Percentiles rank a stretch among this genome's conserved stretches.
Evolutionary conservation across 106 monocot genomes (phyloP).

Genomic region (Iris macrosiphon): DNA sequence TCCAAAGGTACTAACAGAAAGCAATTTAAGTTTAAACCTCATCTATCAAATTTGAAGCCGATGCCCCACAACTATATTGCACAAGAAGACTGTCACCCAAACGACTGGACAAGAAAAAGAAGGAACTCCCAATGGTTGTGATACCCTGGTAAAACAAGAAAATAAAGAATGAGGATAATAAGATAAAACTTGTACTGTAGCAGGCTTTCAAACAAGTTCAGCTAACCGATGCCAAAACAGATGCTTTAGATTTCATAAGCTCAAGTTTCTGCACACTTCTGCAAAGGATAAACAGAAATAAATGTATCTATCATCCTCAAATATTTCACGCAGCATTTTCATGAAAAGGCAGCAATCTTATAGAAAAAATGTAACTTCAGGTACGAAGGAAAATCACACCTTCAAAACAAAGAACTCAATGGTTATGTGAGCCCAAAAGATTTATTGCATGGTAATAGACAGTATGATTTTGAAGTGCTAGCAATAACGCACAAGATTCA

Average conservation of each 20-base stretch:
- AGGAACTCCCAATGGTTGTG: constrained; percentile 74
- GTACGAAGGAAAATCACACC: neutral
- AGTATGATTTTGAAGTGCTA: neutral
- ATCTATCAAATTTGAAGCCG: constrained; percentile 45
- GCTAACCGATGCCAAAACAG: constrained; percentile 85
- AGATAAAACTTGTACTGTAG: neutral
- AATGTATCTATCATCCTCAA: too few species aligned
- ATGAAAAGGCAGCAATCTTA: too few species aligned
- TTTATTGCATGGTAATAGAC: neutral
- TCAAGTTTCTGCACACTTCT: constrained; percentile 87
- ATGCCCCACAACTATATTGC: constrained; percentile 65
- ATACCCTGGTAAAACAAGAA: constrained; percentile 39
- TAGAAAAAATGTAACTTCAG: too few species aligned
- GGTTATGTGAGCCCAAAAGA: too few species aligned
- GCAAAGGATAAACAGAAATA: constrained; percentile 14
- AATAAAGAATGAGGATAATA: neutral
- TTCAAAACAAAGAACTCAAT: neutral
- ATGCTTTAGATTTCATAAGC: constrained; percentile 85
- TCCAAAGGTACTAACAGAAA: neutral
- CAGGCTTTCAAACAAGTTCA: constrained; percentile 5
- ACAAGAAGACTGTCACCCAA: constrained; percentile 95
- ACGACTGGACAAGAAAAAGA: constrained; percentile 96
- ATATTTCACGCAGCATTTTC: too few species aligned
- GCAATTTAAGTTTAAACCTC: constrained; percentile 35
- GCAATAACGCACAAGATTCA: neutral